These are phyloP conservation scores for Barnettozyma hawaiiensis DNA, from an alignment of 1,139 yeast species.

Conservation along the genomic window DNA sequence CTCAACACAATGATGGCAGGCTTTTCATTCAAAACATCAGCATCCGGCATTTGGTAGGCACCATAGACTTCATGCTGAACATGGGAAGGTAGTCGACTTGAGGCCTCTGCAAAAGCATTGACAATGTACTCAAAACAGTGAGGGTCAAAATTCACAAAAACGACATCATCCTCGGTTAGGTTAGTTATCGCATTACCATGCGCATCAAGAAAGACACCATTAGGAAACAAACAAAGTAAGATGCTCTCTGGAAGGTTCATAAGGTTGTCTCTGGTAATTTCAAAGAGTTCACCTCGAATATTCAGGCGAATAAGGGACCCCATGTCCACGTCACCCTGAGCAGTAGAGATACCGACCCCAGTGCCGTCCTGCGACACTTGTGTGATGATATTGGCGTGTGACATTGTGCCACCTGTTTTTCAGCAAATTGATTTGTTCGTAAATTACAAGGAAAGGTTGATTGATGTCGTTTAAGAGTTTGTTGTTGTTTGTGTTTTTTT, in stretches of 20 bases:
- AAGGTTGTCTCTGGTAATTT: conserved; percentile 80
- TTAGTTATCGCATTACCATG: conserved; percentile 72
- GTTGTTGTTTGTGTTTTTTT: not conserved
- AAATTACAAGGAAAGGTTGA: not conserved
- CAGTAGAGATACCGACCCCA: conserved; percentile 19
- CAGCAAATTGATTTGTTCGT: not conserved
- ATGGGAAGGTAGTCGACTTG: conserved; percentile 33
- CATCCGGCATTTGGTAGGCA: conserved; percentile 34
- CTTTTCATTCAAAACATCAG: conserved; percentile 63
- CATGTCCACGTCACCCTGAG: conserved; percentile 40
- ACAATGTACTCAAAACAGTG: conserved; percentile 79
- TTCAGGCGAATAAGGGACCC: conserved; percentile 60
- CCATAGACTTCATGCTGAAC: conserved; percentile 30
- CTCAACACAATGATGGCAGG: conserved; percentile 91
- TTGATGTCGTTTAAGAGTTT: too few relatives aligned
- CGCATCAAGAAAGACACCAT: conserved; percentile 77
- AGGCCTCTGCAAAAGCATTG: conserved; percentile 34
- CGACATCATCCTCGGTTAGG: conserved; percentile 70
- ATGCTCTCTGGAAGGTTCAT: conserved; percentile 90
- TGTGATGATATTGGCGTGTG: conserved; percentile 42
- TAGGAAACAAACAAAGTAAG: conserved; percentile 79
- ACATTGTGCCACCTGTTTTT: conserved; percentile 13
- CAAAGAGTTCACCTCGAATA: conserved; percentile 57
- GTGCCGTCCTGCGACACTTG: conserved; percentile 50
- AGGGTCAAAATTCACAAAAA: conserved; percentile 81